Conservation (phyloP, 2,329 filamentous ascomycete genomes). For the Colletotrichum shisoi region DNA sequence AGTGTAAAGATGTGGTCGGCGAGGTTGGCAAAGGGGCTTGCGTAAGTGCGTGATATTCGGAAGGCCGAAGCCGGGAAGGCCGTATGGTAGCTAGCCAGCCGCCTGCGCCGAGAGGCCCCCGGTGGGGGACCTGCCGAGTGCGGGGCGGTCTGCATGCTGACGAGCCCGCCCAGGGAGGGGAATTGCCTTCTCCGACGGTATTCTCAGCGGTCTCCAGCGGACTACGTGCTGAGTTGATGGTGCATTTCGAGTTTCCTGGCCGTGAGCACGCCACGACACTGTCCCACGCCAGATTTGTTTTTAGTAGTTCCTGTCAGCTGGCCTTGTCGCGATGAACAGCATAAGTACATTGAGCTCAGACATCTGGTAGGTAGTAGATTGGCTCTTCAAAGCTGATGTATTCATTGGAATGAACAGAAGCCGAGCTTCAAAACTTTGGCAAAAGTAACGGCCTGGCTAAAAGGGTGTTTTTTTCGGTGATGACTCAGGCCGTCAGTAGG, state of each 20-base stretch:
- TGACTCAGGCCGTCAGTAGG: too few species aligned
- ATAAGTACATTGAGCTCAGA: neutral
- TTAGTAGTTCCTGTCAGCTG: neutral
- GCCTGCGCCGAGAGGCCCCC: constrained; percentile 26
- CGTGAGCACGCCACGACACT: neutral
- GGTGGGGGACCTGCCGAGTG: constrained; percentile 14
- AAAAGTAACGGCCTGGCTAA: constrained; percentile 2
- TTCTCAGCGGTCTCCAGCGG: neutral
- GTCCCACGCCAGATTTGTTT: neutral
- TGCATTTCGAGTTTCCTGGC: too few species aligned
- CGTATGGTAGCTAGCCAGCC: neutral
- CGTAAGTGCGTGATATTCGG: constrained; percentile 17
- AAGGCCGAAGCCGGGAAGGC: constrained; percentile 12
- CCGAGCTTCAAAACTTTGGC: neutral
- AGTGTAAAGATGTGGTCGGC: neutral
- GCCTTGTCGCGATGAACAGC: neutral
- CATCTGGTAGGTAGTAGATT: neutral
- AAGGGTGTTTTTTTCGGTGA: too few species aligned
- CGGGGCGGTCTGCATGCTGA: constrained; percentile 9
- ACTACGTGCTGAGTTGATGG: neutral
- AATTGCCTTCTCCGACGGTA: neutral
- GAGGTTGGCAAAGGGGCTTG: constrained; percentile 7
- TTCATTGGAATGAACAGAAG: neutral
- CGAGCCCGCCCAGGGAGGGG: neutral
- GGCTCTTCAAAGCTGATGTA: neutral